phyloP scores from a whole-genome alignment of 139 green algal genomes.

The Spirogloea muscicola region DNA sequence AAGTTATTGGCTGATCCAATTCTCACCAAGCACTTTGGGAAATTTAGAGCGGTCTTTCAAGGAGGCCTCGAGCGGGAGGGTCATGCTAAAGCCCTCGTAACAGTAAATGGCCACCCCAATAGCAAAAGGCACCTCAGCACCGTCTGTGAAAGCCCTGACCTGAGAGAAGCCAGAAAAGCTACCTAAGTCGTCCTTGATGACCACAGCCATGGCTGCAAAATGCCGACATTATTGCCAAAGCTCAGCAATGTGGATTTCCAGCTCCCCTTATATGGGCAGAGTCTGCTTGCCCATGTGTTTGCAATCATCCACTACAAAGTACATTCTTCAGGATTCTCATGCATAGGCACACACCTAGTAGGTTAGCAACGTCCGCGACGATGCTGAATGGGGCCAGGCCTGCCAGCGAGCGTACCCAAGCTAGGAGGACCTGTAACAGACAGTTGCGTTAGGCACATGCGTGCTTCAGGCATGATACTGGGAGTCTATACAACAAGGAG shows the following conservation, averaged over 20 bases:
- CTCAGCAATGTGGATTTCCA: no score
- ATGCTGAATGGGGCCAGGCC: constrained; percentile 57
- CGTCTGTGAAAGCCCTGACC: constrained; percentile 5
- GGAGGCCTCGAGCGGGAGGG: constrained; percentile 56
- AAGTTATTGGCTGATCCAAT: no score
- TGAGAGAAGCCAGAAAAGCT: constrained; percentile 4
- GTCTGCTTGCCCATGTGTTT: no score
- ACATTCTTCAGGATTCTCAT: no score
- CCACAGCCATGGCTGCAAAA: constrained; percentile 48
- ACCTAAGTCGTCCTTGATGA: constrained; percentile 45
- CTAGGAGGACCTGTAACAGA: constrained; percentile 23
- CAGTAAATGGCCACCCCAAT: constrained; percentile 62
- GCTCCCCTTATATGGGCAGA: no score
- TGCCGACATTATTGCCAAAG: no score
- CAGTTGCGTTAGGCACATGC: no score
- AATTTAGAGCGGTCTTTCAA: constrained; percentile 54
- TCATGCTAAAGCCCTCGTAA: constrained; percentile 63
- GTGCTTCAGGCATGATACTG: no score
- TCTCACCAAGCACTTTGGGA: constrained; percentile 18
- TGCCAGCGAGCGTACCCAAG: constrained; percentile 43
- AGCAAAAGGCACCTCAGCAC: constrained; percentile 50
- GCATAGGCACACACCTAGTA: no score
- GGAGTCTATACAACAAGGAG: no score
- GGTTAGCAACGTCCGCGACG: constrained; percentile 52
- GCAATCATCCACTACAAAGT: no score